phyloP scores from a whole-genome alignment of 768 basidiomycete species.

The Termitomyces sp. region DNA sequence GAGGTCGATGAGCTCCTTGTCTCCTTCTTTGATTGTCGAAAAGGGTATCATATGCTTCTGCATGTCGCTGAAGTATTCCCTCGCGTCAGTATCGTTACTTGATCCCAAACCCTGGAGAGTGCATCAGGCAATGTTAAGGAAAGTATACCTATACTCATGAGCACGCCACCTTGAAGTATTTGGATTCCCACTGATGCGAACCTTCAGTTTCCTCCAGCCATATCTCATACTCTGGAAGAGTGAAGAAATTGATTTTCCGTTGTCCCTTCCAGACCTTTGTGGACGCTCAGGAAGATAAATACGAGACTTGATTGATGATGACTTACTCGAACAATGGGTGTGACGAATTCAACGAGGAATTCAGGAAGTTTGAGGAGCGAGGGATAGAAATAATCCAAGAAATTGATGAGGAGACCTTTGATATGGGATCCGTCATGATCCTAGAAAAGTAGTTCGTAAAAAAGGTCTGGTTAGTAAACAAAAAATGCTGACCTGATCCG shows the following conservation, averaged over 20 bases:
- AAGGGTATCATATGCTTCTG: constrained; percentile 94
- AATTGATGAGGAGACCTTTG: constrained; percentile 98
- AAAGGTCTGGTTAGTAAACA: not conserved
- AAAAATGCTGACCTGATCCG: constrained; percentile 76
- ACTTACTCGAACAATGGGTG: constrained; percentile 91
- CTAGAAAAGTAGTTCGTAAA: constrained; percentile 30
- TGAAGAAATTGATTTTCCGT: constrained; percentile 85
- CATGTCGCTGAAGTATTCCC: constrained; percentile 91
- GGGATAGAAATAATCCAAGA: constrained; percentile 94
- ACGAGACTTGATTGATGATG: not conserved
- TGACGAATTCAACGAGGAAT: constrained; percentile 97
- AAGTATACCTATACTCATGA: not conserved
- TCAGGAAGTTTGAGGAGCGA: constrained; percentile 85
- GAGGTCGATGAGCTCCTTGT: constrained; percentile 87
- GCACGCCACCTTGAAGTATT: constrained; percentile 91
- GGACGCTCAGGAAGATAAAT: not conserved
- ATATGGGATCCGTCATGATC: constrained; percentile 99
- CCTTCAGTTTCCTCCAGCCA: constrained; percentile 81
- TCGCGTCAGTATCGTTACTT: constrained; percentile 82
- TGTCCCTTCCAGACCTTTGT: constrained; percentile 71
- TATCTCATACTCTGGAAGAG: constrained; percentile 92
- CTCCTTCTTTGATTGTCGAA: constrained; percentile 70
- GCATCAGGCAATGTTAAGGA: not conserved
- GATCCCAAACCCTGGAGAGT: constrained; percentile 85
- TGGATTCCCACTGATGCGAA: constrained; percentile 79